Percentiles rank a stretch among this genome's conserved stretches.
These are phyloP conservation scores for Hordeum pubiflorum DNA, from an alignment of 202 grass and related monocot species.

Conservation along the genomic window DNA sequence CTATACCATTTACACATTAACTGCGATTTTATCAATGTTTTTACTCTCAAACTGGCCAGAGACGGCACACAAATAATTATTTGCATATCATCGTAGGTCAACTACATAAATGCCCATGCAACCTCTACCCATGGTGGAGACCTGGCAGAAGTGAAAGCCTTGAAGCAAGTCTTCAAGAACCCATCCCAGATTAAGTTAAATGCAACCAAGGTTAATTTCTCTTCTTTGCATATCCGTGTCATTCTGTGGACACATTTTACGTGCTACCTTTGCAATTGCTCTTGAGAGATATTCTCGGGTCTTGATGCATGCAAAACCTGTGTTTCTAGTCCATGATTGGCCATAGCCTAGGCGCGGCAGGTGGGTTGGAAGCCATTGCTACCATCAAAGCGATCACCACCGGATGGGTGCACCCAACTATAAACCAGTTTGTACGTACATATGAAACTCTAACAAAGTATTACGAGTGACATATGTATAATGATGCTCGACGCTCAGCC, in stretches of 20 bases:
- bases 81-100: background rate
- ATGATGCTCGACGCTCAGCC: background rate
- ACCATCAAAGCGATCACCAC: conserved; percentile 52
- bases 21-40: background rate
- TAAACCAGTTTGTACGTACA: conserved; percentile 1
- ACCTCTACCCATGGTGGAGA: conserved; percentile 53
- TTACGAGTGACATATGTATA: too few species aligned
- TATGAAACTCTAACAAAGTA: background rate
- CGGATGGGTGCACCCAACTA: background rate
- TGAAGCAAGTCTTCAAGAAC: conserved; percentile 49
- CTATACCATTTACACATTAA: background rate
- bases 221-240: background rate
- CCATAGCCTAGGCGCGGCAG: conserved; percentile 49
- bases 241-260: background rate
- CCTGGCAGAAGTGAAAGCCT: conserved; percentile 39
- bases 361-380: conserved; percentile 51
- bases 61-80: background rate
- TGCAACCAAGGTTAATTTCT: conserved; percentile 40
- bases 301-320: background rate
- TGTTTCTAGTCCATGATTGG: conserved; percentile 20
- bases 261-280: background rate
- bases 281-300: background rate
- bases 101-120: conserved; percentile 41
- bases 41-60: background rate
- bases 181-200: conserved; percentile 45